Base-by-base conservation (phyloP, 1,139 yeast species). In the Saccharomyces hybrid region DNA sequence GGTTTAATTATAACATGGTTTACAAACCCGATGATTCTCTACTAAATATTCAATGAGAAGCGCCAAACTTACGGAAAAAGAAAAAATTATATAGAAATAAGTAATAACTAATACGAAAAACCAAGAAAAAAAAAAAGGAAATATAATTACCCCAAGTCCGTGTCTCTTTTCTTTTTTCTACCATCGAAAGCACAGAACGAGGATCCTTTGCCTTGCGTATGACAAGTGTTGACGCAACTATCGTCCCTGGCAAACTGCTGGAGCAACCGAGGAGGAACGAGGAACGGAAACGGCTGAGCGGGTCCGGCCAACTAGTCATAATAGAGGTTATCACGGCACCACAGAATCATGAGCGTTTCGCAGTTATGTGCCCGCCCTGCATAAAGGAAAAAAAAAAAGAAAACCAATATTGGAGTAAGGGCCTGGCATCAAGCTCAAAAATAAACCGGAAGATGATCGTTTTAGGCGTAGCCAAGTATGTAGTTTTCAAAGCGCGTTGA, bases 1-100 rank as follows among this genome's bases (percentile, higher is more conserved):
- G 84, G 27, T 75, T 84, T 61, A 82, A 85, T 66, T 86, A 86
- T 71, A 80, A 86, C 63, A 72, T 85, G 54, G 82, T 87, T 4
- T 84, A 75, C 67, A 77, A 75, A 61, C 90, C 91, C 2, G 79
- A 77, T 28, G 85, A 79, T 60, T 72, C 83, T 38, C 70, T 82
- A 32, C 74, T 80, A 56, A 71, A 52, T 31, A 57, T 66, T 32
- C 53, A 49, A 41, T 54, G 25, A 30, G 25, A 47, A 46, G 31
- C 20, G 23, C 3, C 9, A 9, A 14, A 44, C 52, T 26, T 32
- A 46, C 31, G 32, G 28, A 30, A 16, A 51, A 47, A 47, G 50
- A 16, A 2, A 54, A 28, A 44, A 46, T 9, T 32, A 44, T 25
- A 49, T 49, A 26, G 52, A 14, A 27, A 14, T 8, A 13, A 16